Base-by-base conservation (phyloP, 257 asterid species). In the Cruciata laevipes region DNA sequence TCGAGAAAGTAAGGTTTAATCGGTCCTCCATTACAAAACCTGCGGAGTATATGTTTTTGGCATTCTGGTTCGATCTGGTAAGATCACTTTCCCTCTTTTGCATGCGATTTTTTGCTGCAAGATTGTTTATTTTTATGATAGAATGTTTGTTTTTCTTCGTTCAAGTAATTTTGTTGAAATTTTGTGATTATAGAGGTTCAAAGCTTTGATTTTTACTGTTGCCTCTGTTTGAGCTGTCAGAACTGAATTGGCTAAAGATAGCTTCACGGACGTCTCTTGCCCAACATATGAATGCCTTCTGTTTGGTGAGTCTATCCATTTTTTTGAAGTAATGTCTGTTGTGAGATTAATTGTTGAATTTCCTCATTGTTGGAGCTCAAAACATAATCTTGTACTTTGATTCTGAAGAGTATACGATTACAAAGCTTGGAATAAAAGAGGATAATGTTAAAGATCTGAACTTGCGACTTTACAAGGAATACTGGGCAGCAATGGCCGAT, bases 401-500 rank as follows among this genome's bases (percentile, higher is more conserved):
- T 18, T 17, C 23, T 18, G 58, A 52, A 91, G 98, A 91, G 47
- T 89, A 91, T 66, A 89, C 89, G 98, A 77, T 81, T 56, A 76
- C 58, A 37, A 87, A 79, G 78, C 97, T 87, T 25, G 83, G 84
- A 30, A 82, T 87, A 4, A 87, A 92, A 49, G 90, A 83, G 80
- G 75, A 71, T 13, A 83, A 84, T 76, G 96, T 81, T 63, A 88
- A 87, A 20, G 87, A 49, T 70, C 77, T 83, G 97, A 81, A 89
- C 76, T 74, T 78, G 57, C 77, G 80, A 30, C 82, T 92, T 44
- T 89, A 87, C 73, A 89, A 86, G 90, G 96, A 85, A 30, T 88
- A 89, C 40, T 96, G 97, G 40, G 89, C 97, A 0, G 89, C 98
- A 27, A 89, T 92, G 98, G 96, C 98, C 66, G 97, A 96, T 78